These are phyloP conservation scores for Candida tetrigidarum DNA, from an alignment of 1,139 yeast species.

Conservation along the genomic window DNA sequence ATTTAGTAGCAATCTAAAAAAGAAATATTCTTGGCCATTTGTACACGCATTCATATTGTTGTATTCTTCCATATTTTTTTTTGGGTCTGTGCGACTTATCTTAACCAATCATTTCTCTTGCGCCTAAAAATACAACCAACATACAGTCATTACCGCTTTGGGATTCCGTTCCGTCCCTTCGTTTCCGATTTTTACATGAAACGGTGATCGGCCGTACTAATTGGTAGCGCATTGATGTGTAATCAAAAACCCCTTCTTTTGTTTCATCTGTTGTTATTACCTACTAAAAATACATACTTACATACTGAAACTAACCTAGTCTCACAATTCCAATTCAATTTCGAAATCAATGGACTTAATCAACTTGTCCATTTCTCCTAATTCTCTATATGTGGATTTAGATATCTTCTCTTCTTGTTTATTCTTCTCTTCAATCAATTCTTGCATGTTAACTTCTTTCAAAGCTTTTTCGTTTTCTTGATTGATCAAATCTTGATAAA, in stretches of 20 bases:
- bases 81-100: not conserved
- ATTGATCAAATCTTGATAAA: constrained; percentile 59
- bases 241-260: too few species aligned
- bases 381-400: constrained; percentile 44
- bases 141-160: not conserved
- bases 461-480: constrained; percentile 50
- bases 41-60: not conserved
- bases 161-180: too few species aligned
- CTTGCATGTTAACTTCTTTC: constrained; percentile 43
- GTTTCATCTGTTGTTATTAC: too few species aligned
- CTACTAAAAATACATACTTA: too few species aligned
- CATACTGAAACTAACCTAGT: not conserved
- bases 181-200: not conserved
- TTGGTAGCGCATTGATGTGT: not conserved
- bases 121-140: too few species aligned
- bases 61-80: too few species aligned
- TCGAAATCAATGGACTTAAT: constrained; percentile 40
- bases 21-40: too few species aligned
- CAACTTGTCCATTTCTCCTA: constrained; percentile 49
- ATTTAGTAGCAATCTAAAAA: too few species aligned
- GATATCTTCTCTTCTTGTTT: constrained; percentile 46
- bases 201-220: not conserved
- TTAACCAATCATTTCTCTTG: not conserved
- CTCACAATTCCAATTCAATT: constrained; percentile 23
- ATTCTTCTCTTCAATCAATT: constrained; percentile 39